Percentiles rank a stretch among this genome's conserved stretches.
Conservation (phyloP, 176 grass and related monocot species). For the Aegilops longissima region DNA sequence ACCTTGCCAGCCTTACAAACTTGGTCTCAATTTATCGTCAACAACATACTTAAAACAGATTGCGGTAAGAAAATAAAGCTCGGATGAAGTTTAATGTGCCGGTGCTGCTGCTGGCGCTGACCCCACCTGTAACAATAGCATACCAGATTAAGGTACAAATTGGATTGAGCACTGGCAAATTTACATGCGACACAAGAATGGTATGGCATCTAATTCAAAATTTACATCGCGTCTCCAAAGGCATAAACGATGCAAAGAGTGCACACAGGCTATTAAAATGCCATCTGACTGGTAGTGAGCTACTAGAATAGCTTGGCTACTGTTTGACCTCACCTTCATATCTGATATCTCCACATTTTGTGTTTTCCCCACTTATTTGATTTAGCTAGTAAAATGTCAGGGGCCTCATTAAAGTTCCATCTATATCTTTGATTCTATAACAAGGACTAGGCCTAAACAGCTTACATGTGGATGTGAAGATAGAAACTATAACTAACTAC, state of each 20-base stretch:
- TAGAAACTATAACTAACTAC: background rate
- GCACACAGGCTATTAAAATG: background rate
- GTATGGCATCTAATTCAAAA: background rate
- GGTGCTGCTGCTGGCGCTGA: background rate
- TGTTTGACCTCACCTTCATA: background rate
- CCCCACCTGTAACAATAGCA: constrained; percentile 23
- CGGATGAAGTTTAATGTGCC: background rate
- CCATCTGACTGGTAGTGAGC: background rate
- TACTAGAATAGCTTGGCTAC: background rate
- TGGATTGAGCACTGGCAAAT: background rate
- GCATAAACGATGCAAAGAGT: background rate
- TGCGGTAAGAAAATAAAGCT: background rate
- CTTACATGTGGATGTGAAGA: background rate
- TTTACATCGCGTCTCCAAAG: background rate
- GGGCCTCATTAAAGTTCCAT: background rate
- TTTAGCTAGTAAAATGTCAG: background rate
- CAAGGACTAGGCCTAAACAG: background rate
- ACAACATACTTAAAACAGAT: constrained; percentile 17
- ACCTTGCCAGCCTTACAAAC: constrained; percentile 32
- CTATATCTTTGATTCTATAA: background rate
- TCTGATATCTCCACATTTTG: background rate
- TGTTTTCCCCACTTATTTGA: background rate
- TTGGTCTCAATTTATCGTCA: constrained; percentile 21
- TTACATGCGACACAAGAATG: background rate
- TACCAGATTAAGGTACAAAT: background rate